Evolutionary conservation across 441 rosid species (phyloP), one percentile per base, ranked within the genome.

Genomic region (Pelargonium cotyledonis): DNA sequence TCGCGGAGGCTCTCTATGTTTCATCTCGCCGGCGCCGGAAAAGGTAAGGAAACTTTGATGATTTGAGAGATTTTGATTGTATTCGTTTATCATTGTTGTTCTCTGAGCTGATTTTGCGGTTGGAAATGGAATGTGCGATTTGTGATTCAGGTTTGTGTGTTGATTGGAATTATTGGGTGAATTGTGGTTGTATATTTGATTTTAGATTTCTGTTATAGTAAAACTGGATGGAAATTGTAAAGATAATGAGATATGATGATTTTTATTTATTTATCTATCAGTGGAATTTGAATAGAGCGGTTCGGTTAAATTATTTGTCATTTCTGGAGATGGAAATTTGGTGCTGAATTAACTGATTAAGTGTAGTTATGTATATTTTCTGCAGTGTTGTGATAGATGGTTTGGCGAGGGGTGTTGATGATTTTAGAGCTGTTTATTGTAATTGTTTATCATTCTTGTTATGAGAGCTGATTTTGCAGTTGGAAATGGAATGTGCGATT

Each of bases 1-100:
- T 77, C 85, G 68, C 81, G 84, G 68, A 35, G 78, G 67, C 75
- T 78, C 21, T 31, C 74, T 49, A 76, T 77, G 83, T 78, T 85
- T 71, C 80, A 75, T 75, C 81, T 79, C 61, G 82, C 79, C 63
- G 63, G 63, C 31, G 21, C 63, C 31, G 63, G 29, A 18, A 11
- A 26, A 0, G 63, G 63, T 57, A 19, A 19, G 63, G 63, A 19
- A 38, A 6, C 41, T 38, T 38, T 11, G 8, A 1, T 57, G 31
- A 57, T 1, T 57, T 57, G 10, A 16, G 7, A 57, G 26, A 21
- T 57, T 0, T 6, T 57, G 16, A n/a, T 57, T 23, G 62, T 18
- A 8, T 11, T 16, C 18, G 62, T 18, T 16, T 57, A 19, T 19
- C 21, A 5, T 57, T 11, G 0, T 4, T 57, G 29, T 57, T 57